Base-by-base conservation (phyloP, 306 rosid genomes). In the Biancaea sappan region DNA sequence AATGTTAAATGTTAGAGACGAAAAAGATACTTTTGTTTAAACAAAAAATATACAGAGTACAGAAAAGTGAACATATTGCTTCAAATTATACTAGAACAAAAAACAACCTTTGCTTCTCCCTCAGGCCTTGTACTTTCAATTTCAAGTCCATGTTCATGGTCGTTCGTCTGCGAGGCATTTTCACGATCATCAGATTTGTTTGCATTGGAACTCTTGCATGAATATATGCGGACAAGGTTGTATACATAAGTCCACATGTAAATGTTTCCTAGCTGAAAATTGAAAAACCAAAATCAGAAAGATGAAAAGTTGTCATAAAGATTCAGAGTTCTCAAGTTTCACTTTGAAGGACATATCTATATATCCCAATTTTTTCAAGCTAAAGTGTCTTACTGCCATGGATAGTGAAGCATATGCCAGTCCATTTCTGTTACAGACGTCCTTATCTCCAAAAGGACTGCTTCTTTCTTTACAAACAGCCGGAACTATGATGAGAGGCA, bases 211-310 rank as follows among this genome's bases (percentile, higher is more conserved):
- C 2, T 46, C 64, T 72, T 73, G 72, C 71, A 48, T 51, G 84
- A 76, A 70, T 37, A 79, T 59, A 43, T 3, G 46, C 84, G 81
- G 69, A 83, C 72, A 68, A 79, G 40, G 46, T 68, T 53, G 80
- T 83, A 75, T 37, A 75, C 73, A 29, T 71, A 79, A 66, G 84
- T 21, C 86, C 86, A 83, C 53, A 59, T n/a, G 66, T 41, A 83
- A 43, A 71, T 29, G 71, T 18, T 22, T 29, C 76, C 84, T n/a
- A 79, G 10, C 84, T 79, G 81, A 26, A 31, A 25, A n/a, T n/a
- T n/a, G n/a, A n/a, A 52, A 19, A 60, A 69, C 21, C 81, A 75
- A 6, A 50, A 51, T 13, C 15, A 74, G 38, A 22, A 44, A 73
- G 4, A 8, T 21, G 14, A 16, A 38, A 80, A 29, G 11, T 52